Base-by-base conservation (phyloP, 2,329 filamentous ascomycete species). In the Aspergillus neotritici region DNA sequence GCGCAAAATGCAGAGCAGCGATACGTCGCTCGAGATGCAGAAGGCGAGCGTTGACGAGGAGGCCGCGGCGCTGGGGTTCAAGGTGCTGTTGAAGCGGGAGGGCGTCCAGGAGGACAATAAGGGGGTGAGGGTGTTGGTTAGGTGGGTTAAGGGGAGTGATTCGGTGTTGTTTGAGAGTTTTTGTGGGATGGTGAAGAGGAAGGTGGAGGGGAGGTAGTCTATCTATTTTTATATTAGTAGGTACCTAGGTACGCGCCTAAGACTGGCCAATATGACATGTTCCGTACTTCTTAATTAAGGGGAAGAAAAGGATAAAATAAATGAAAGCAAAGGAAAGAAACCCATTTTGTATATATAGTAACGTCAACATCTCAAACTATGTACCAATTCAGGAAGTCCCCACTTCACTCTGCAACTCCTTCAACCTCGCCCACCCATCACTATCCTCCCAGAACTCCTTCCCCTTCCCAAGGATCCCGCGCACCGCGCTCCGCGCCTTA, bases 151-250 rank as follows among this genome's bases (percentile, higher is more conserved):
- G 55, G 91, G 93, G 0, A 72, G 74, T 5, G 86, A 94, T 52
- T 71, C 77, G 13, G 74, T 82, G 1, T 60, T 93, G 0, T 95
- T 91, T 64, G 86, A 94, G 67, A 96, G 90, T 61, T 88, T 98
- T 50, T 84, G 82, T 47, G 89, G 87, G 0, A 88, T 90, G 71
- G 51, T 94, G 34, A 86, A 82, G 63, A 71, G 77, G 30, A 77
- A 75, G 43, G 16, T 70, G 30, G 61, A 63, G 36, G 51, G 51
- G 31, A 54, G 54, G 21, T 12, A 15, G 7, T 30, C 21, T 6
- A 5, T 5, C 7, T 21, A 4, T 21, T 2, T 21, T 5, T 2
- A 7, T 5, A 21, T 6, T 21, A 5, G 5, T 21, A 21, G n/a
- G n/a, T n/a, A n/a, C n/a, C n/a, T n/a, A n/a, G n/a, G n/a, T n/a